Evolutionary conservation across 2,329 filamentous ascomycete species (phyloP), one percentile per base, ranked within the genome.

Genomic region (Fusarium mangiferae): DNA sequence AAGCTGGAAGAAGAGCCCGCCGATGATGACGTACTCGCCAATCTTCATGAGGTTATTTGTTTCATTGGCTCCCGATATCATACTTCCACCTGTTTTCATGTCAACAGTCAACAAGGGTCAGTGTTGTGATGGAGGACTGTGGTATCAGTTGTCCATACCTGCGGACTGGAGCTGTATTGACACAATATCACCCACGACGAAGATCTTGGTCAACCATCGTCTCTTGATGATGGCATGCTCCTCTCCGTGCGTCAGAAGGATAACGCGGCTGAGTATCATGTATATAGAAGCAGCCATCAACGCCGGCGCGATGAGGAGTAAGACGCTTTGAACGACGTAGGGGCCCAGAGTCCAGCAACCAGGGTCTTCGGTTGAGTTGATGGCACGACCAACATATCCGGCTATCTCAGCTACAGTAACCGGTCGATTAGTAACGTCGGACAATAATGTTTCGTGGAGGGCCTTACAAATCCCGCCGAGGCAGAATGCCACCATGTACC

Each of bases 71-170:
- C 41, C 41, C 3, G 22, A 42, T 22, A 42, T 42, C 41, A 42
- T 24, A 17, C 41, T 42, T 42, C 41, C 41, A 4, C 41, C 41
- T 41, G 38, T 39, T 22, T 39, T 22, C 7, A 20, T 22, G 20
- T 8, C 7, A 13, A 22, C 11, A 7, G 38, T 22, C 13, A 39
- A 12, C 5, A 39, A 12, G 7, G 11, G 38, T 7, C 38, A 22
- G n/a, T 14, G 2, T 4, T 7, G 13, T 6, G 7, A 14, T 9
- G 7, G 7, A 18, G 9, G 17, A 20, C 9, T 17, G 17, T 4
- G 3, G 36, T 11, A 38, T 20, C 9, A 20, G 36, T 38, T 3
- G 17, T 13, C 0, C 20, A 39, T 13, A 42, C 41, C 41, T 17
- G 41, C 22, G 8, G 41, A 42, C 41, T n/a, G 41, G 22, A 42